A percentile compares a stretch with the other conserved stretches of the same genome.
Conservation (phyloP, 192 early-diverging fungal species). For the Backusella parvicylindrica region DNA sequence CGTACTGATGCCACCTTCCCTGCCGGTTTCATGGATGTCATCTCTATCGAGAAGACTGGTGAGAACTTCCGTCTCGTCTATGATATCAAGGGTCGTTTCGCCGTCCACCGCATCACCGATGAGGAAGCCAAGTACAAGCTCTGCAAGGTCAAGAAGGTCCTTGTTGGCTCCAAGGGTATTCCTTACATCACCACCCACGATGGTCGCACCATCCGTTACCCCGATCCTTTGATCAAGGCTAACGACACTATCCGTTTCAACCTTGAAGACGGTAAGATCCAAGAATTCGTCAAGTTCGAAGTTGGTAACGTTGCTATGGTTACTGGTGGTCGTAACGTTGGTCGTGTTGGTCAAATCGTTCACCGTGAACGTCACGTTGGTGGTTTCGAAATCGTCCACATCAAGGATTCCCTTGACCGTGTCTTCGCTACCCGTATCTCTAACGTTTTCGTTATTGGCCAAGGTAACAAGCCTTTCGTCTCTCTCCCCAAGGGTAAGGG, state of each 20-base stretch:
- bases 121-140: constrained; percentile 99
- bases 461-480: constrained; percentile 90
- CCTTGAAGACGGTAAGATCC: constrained; percentile 89
- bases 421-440: constrained; percentile 95
- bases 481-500: constrained; percentile 99
- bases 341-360: constrained; percentile 93
- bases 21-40: constrained; percentile 96
- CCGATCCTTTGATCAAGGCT: constrained; percentile 96
- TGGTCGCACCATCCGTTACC: no score
- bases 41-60: constrained; percentile 91
- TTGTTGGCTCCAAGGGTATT: constrained; percentile 93
- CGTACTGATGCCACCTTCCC: no score
- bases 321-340: constrained; percentile 98
- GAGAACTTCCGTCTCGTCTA: constrained; percentile 99
- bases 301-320: constrained; percentile 93
- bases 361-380: constrained; percentile 96
- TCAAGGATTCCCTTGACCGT: constrained; percentile 95
- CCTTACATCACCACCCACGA: no score
- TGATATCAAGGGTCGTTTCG: constrained; percentile 99
- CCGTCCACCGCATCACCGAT: constrained; percentile 96
- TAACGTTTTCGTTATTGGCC: constrained; percentile 91
- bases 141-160: constrained; percentile 93
- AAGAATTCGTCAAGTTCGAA: constrained; percentile 88
- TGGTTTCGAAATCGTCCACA: constrained; percentile 98
- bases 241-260: constrained; percentile 99